A percentile compares a stretch with the other conserved stretches of the same genome.
phyloP scores from a whole-genome alignment of 805 yeast genomes.

The Candida insectorum region DNA sequence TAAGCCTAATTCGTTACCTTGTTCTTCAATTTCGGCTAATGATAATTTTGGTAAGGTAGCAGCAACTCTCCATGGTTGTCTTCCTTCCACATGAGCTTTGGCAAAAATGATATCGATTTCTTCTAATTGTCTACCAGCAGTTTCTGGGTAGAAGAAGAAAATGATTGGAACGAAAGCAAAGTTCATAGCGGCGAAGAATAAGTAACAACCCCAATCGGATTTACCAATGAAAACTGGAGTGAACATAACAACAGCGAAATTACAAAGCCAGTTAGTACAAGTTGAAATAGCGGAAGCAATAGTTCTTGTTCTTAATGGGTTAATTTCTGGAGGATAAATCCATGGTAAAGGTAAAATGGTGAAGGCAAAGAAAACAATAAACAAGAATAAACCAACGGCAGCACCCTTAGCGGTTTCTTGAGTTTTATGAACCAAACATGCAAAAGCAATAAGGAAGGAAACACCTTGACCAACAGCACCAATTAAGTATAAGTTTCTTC shows the following conservation, averaged over 20 bases:
- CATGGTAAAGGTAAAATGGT: slow-evolving; percentile 45
- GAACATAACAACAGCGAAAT: slow-evolving; percentile 46
- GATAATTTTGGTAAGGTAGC: slow-evolving; percentile 56
- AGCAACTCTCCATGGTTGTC: slow-evolving; percentile 63
- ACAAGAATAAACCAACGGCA: slow-evolving; percentile 43
- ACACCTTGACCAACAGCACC: slow-evolving; percentile 43
- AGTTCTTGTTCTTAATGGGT: slow-evolving; percentile 46
- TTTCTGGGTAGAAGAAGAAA: slow-evolving; percentile 45
- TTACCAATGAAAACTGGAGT: slow-evolving; percentile 39
- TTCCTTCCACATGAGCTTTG: slow-evolving; percentile 55
- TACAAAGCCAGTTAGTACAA: slow-evolving; percentile 44
- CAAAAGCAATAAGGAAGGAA: slow-evolving; percentile 39
- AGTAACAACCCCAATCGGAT: slow-evolving; percentile 40
- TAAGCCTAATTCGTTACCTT: slow-evolving; percentile 57
- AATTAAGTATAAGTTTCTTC: slow-evolving; percentile 43
- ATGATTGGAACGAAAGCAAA: slow-evolving; percentile 35
- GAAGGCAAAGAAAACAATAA: slow-evolving; percentile 42
- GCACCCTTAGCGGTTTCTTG: slow-evolving; percentile 40
- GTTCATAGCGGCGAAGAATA: slow-evolving; percentile 40
- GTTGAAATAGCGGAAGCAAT: slow-evolving; percentile 42
- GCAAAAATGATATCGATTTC: slow-evolving; percentile 59
- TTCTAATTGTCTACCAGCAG: slow-evolving; percentile 44
- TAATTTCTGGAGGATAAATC: slow-evolving; percentile 47
- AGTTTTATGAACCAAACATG: slow-evolving; percentile 32
- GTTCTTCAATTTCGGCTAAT: slow-evolving; percentile 55